Evolutionary conservation across 106 monocot species (phyloP).

Genomic region (Ottelia alismoides): DNA sequence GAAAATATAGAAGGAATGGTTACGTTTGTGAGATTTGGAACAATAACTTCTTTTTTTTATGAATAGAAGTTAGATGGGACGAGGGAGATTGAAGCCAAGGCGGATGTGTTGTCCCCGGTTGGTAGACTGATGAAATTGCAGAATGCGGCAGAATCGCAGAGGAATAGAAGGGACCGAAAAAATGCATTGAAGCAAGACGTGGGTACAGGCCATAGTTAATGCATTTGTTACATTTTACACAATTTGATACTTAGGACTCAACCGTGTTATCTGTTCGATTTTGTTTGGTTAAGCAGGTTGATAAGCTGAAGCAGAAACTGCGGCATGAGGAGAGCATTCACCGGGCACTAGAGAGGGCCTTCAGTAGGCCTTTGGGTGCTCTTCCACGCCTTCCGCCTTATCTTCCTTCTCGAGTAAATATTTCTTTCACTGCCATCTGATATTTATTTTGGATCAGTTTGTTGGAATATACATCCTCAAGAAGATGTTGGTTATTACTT

Average conservation of each 20-base stretch:
- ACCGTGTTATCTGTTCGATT: no score
- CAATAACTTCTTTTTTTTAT: no score
- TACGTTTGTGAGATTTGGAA: no score
- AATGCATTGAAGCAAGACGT: slow-evolving; percentile 85
- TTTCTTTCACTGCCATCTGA: background rate
- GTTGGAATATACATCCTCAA: no score
- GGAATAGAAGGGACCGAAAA: slow-evolving; percentile 64
- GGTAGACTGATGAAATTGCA: no score
- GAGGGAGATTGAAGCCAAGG: no score
- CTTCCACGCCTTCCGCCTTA: slow-evolving; percentile 88
- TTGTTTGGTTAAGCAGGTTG: slow-evolving; percentile 34
- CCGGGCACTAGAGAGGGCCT: slow-evolving; percentile 81
- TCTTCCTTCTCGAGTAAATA: slow-evolving; percentile 56
- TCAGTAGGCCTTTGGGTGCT: slow-evolving; percentile 72
- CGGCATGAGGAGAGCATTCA: slow-evolving; percentile 84
- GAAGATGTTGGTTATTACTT: background rate
- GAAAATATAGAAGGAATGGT: no score
- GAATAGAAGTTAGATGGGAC: no score
- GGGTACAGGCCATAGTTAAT: background rate
- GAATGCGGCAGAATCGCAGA: slow-evolving; percentile 11
- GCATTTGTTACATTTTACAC: no score
- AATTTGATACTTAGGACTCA: no score
- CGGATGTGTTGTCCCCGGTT: no score
- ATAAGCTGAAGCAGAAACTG: slow-evolving; percentile 81
- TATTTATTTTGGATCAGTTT: background rate